Evolutionary conservation across 1,284 basidiomycete genomes (phyloP), one percentile per base, ranked within the genome.

Genomic region (Xanthoconium separans): DNA sequence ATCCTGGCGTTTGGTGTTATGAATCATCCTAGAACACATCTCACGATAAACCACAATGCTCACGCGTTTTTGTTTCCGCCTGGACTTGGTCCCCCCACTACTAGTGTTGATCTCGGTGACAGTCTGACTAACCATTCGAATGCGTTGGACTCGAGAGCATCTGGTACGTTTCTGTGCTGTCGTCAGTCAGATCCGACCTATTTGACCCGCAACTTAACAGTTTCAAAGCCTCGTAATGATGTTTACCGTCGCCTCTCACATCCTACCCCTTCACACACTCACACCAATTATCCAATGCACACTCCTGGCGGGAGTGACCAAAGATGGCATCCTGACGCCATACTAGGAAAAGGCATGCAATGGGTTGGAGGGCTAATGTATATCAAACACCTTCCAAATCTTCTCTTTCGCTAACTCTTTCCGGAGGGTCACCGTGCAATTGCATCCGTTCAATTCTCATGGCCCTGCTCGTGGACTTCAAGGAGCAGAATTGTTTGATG

Each of bases 351-450:
- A 47, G 84, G 83, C n/a, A 65, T 79, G 54, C 75, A 82, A 42
- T 91, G 89, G 89, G 80, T 89, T 10, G 89, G 89, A 18, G 75
- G 81, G 18, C 63, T 91, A 60, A 80, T 91, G 88, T 89, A 55
- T 59, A 81, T 67, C 42, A 50, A 22, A 13, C 37, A 2, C 31
- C 36, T 30, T 56, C 16, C 46, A 30, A 31, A 50, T 46, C 39
- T 36, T 50, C 31, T 31, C 12, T 40, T 49, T 58, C 12, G 34
- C 53, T 51, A 22, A 51, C 41, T 49, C 48, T 53, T 58, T 37
- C 36, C 12, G 24, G 53, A 90, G 87, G 81, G 71, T 91, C 33
- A 78, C 81, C 10, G 81, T 81, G 4, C 89, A 91, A 61, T 70
- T 91, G 22, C 61, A 79, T 29, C 77, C 77, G 47, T 71, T 77